These are phyloP conservation scores for Gleditsia sinensis DNA, from an alignment of 306 rosid genomes.

Conservation along the genomic window DNA sequence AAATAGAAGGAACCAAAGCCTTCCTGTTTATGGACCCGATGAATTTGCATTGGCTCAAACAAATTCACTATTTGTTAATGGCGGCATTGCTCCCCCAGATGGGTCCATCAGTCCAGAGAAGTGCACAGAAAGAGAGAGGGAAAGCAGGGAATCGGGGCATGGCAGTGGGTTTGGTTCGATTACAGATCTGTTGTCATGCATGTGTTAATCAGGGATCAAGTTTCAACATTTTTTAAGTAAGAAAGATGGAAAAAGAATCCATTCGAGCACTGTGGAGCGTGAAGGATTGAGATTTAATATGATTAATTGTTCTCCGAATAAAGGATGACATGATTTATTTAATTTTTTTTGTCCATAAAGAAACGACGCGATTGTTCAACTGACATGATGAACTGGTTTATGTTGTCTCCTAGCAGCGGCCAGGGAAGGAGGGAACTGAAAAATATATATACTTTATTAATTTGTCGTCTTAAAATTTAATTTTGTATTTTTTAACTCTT, in stretches of 20 bases:
- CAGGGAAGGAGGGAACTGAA: too few species aligned
- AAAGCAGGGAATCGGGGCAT: not conserved
- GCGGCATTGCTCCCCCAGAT: conserved; percentile 5
- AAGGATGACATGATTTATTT: not conserved
- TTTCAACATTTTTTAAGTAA: too few species aligned
- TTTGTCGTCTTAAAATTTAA: too few species aligned
- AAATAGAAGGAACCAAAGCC: not conserved
- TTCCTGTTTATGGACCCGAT: not conserved
- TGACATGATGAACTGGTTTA: not conserved
- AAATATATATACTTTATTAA: too few species aligned
- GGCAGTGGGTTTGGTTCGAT: conserved; percentile 1
- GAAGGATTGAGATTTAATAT: not conserved
- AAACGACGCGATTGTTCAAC: not conserved
- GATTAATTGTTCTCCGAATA: conserved; percentile 36
- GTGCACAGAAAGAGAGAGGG: not conserved
- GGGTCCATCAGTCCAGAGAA: not conserved
- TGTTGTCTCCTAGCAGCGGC: not conserved
- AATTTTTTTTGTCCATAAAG: not conserved
- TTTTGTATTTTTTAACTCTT: too few species aligned
- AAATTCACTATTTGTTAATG: conserved; percentile 18
- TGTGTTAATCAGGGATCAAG: not conserved
- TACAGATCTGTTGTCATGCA: not conserved
- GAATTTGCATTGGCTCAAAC: conserved; percentile 2
- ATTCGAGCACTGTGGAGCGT: too few species aligned
- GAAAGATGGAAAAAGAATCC: too few species aligned